A percentile compares a stretch with the other conserved stretches of the same genome.
These are phyloP conservation scores for Plenodomus tracheiphilus DNA, from an alignment of 2,329 filamentous ascomycete genomes.

Conservation along the genomic window DNA sequence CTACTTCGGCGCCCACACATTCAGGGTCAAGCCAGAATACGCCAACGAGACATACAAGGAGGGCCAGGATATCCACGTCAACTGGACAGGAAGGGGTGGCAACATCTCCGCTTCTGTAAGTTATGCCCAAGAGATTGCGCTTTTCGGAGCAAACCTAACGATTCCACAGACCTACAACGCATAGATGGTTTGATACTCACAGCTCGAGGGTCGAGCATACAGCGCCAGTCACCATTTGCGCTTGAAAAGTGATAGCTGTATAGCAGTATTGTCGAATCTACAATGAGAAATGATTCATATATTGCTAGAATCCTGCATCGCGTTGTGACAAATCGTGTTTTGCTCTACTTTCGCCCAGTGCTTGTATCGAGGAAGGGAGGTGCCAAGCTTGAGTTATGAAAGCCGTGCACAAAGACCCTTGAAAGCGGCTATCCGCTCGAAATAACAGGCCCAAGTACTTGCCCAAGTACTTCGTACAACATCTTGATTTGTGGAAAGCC, in stretches of 20 bases:
- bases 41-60: conserved; percentile 74
- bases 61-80: conserved; percentile 93
- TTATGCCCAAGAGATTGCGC: neutral
- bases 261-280: conserved; percentile 22
- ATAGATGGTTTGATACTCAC: conserved; percentile 55
- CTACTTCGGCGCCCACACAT: conserved; percentile 81
- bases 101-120: conserved; percentile 82
- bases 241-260: conserved; percentile 21
- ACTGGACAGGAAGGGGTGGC: conserved; percentile 98
- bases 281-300: conserved; percentile 27
- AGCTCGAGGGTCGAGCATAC: conserved; percentile 11
- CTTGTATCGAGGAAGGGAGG: no score
- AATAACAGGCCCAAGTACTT: neutral
- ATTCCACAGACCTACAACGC: conserved; percentile 76
- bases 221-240: conserved; percentile 16
- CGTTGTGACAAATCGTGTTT: neutral
- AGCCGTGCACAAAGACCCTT: conserved; percentile 6
- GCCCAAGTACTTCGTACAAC: no score
- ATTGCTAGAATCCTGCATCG: neutral
- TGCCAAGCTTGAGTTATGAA: conserved; percentile 1
- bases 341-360: no score
- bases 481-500: neutral
- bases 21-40: conserved; percentile 57
- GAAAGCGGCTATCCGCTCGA: conserved; percentile 5
- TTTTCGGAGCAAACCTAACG: conserved; percentile 2